These are phyloP conservation scores for Alternaria burnsii DNA, from an alignment of 2,329 filamentous ascomycete genomes.

Conservation along the genomic window DNA sequence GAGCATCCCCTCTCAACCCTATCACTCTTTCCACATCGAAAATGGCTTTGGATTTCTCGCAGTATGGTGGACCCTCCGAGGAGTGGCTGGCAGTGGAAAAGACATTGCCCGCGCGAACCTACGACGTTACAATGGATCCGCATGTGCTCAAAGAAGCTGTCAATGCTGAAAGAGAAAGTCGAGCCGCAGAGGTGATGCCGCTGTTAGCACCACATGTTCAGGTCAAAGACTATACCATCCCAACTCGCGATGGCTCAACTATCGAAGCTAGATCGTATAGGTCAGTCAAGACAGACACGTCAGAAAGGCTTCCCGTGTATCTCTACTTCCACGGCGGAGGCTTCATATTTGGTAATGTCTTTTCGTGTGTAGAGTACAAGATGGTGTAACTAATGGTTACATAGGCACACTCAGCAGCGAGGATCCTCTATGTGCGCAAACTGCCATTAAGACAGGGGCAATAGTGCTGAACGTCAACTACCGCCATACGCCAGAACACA, in stretches of 20 bases:
- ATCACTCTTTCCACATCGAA: neutral
- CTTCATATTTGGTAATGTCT: slow-evolving; percentile 60
- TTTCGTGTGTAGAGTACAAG: neutral
- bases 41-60: slow-evolving; percentile 14
- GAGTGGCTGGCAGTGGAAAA: slow-evolving; percentile 47
- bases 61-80: slow-evolving; percentile 27
- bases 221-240: slow-evolving; percentile 41
- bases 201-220: slow-evolving; percentile 34
- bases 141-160: slow-evolving; percentile 23
- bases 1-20: too few relatives aligned
- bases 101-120: slow-evolving; percentile 33
- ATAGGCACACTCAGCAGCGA: slow-evolving; percentile 57
- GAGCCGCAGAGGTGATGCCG: slow-evolving; percentile 30
- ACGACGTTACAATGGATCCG: slow-evolving; percentile 33
- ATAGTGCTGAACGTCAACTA: slow-evolving; percentile 66
- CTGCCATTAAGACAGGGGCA: slow-evolving; percentile 55
- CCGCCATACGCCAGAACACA: slow-evolving; percentile 64
- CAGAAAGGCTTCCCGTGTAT: slow-evolving; percentile 58
- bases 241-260: slow-evolving; percentile 56
- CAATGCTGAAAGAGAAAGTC: slow-evolving; percentile 34
- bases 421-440: slow-evolving; percentile 60
- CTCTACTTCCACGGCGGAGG: slow-evolving; percentile 63
- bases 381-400: accelerated
- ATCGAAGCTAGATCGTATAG: slow-evolving; percentile 61
- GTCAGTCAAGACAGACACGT: slow-evolving; percentile 42